These are phyloP conservation scores for Truncatella angustata DNA, from an alignment of 2,329 filamentous ascomycete genomes.

Conservation along the genomic window DNA sequence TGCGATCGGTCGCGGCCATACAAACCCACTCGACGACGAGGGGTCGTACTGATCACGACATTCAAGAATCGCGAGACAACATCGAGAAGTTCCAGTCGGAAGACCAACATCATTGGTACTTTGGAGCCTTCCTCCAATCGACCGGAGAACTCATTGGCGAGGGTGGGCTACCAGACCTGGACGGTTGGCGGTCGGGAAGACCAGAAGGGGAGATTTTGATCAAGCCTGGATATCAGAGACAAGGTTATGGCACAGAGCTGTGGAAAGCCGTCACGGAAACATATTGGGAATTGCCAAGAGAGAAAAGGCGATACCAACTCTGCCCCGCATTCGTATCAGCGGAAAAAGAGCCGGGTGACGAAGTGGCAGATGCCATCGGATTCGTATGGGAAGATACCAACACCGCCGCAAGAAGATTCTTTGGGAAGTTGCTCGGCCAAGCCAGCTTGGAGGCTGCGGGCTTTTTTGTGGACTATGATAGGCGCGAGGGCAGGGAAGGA, in stretches of 20 bases:
- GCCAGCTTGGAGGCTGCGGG: too few relatives aligned
- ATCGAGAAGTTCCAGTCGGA: slow-evolving; percentile 10
- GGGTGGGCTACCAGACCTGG: slow-evolving; percentile 18
- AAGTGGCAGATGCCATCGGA: too few relatives aligned
- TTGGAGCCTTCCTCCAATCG: slow-evolving; percentile 21
- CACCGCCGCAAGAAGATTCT: too few relatives aligned
- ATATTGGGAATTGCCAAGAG: slow-evolving; percentile 13
- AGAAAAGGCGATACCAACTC: slow-evolving; percentile 9
- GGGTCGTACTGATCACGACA: slow-evolving; percentile 11
- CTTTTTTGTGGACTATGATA: too few relatives aligned
- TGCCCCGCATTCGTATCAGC: too few relatives aligned
- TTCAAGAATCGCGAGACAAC: slow-evolving; percentile 8
- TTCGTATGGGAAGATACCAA: too few relatives aligned
- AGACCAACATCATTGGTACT: slow-evolving; percentile 18
- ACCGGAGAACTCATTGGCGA: slow-evolving; percentile 28
- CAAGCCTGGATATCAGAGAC: slow-evolving; percentile 10
- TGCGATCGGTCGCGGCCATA: slow-evolving; percentile 9
- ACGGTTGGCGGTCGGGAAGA: slow-evolving; percentile 9
- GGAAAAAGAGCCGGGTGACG: too few relatives aligned
- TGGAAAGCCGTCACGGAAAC: slow-evolving; percentile 4
- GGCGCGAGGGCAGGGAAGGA: too few relatives aligned
- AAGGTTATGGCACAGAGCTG: slow-evolving; percentile 15
- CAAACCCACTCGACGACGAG: slow-evolving; percentile 11
- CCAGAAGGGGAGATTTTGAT: slow-evolving; percentile 13
- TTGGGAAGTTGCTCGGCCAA: too few relatives aligned